phyloP scores from a whole-genome alignment of 495 filamentous ascomycete genomes.

The Penicillium psychrofluorescens region DNA sequence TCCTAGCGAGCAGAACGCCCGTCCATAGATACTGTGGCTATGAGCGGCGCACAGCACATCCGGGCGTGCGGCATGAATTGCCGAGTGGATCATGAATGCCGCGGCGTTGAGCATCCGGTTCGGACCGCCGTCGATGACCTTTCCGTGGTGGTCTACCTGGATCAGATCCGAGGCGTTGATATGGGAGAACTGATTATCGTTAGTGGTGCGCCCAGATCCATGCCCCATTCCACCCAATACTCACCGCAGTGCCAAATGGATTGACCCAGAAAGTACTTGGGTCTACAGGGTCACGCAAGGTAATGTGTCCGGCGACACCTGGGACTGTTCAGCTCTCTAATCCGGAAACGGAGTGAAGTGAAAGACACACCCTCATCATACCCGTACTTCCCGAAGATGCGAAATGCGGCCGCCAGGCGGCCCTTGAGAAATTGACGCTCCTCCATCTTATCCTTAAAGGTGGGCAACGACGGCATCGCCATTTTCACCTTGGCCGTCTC shows the following conservation, averaged over 20 bases:
- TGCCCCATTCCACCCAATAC: no score
- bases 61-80: conserved; percentile 61
- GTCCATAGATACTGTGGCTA: conserved; percentile 63
- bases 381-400: conserved; percentile 62
- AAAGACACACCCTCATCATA: conserved; percentile 48
- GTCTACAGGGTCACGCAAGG: conserved; percentile 60
- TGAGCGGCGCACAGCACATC: conserved; percentile 70
- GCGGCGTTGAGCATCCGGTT: conserved; percentile 59
- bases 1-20: conserved; percentile 60
- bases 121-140: conserved; percentile 61
- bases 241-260: conserved; percentile 57
- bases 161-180: conserved; percentile 69
- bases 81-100: conserved; percentile 61
- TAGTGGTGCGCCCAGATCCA: no score
- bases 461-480: conserved; percentile 42
- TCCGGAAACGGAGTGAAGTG: background rate
- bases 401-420: conserved; percentile 57
- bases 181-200: conserved; percentile 41
- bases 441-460: conserved; percentile 52
- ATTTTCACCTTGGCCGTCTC: conserved; percentile 36
- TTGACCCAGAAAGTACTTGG: conserved; percentile 72
- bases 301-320: conserved; percentile 55
- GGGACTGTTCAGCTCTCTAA: background rate
- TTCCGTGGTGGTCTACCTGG: conserved; percentile 55
- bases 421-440: conserved; percentile 62